Percentiles rank a stretch among this genome's conserved stretches.
Conservation (phyloP, 139 green algal species). For the Raphidocelis subcapitata region DNA sequence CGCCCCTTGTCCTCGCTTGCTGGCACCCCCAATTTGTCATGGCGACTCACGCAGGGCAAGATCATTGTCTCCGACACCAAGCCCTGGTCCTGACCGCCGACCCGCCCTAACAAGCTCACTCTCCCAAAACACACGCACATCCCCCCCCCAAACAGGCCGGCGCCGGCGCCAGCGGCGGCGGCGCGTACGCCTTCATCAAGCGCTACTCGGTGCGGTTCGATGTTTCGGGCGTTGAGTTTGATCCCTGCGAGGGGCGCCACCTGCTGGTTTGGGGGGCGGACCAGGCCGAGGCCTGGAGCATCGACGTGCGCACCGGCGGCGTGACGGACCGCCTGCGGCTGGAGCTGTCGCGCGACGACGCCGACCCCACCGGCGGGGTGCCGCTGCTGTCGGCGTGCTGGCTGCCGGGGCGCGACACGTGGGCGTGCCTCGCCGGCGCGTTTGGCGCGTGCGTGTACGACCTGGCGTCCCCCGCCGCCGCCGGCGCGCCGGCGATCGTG, state of each 20-base stretch:
- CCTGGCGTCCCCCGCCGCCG: not conserved
- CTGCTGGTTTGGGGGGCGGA: slow-evolving; percentile 9
- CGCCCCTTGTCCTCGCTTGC: too few species aligned
- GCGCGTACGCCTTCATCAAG: slow-evolving; percentile 3
- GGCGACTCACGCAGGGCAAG: too few species aligned
- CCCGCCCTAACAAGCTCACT: too few species aligned
- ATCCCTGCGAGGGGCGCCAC: not conserved
- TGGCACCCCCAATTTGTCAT: too few species aligned
- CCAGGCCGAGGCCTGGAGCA: slow-evolving; percentile 9
- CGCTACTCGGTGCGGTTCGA: slow-evolving; percentile 17
- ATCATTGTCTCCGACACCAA: too few species aligned
- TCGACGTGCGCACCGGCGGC: not conserved
- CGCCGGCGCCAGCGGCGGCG: not conserved
- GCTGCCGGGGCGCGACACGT: slow-evolving; percentile 11
- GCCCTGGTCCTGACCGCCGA: too few species aligned
- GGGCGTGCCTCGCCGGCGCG: slow-evolving; percentile 6
- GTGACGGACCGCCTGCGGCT: slow-evolving; percentile 9
- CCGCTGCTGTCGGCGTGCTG: slow-evolving; percentile 2
- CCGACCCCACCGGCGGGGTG: not conserved
- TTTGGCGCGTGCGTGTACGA: slow-evolving; percentile 8
- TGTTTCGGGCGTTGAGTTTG: not conserved
- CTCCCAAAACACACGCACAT: too few species aligned
- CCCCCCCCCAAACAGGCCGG: too few species aligned
- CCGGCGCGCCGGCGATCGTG: slow-evolving; percentile 9
- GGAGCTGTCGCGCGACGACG: slow-evolving; percentile 5